Percentiles rank a stretch among this genome's conserved stretches.
These are phyloP conservation scores for Sporormia fimetaria DNA, from an alignment of 495 filamentous ascomycete genomes.

Conservation along the genomic window DNA sequence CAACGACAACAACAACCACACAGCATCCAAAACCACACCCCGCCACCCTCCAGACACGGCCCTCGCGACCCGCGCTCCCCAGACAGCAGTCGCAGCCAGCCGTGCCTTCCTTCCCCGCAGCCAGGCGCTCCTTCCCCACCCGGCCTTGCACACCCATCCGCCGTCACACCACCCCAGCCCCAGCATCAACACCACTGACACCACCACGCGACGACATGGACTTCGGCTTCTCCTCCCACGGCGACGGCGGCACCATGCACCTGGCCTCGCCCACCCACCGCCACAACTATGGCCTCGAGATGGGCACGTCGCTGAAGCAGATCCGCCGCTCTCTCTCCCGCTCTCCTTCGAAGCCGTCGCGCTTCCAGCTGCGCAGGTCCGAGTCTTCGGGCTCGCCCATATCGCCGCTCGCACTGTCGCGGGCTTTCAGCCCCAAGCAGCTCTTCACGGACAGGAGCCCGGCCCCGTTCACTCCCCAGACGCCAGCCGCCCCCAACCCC, in stretches of 20 bases:
- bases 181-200: conserved; percentile 2
- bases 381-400: conserved; percentile 35
- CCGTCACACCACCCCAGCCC: conserved; percentile 2
- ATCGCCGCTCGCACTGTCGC: conserved; percentile 29
- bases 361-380: conserved; percentile 50
- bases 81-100: too few relatives aligned
- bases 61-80: too few relatives aligned
- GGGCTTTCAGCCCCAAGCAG: conserved; percentile 19
- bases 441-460: not conserved
- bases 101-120: too few relatives aligned
- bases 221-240: conserved; percentile 32
- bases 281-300: conserved; percentile 66
- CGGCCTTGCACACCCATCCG: not conserved
- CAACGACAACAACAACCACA: too few relatives aligned
- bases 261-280: conserved; percentile 72
- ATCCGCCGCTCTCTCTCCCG: conserved; percentile 74
- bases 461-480: conserved; percentile 2
- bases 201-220: conserved; percentile 25
- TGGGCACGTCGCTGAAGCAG: conserved; percentile 62
- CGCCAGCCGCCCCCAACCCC: conserved; percentile 1
- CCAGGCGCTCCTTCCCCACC: too few relatives aligned
- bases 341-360: conserved; percentile 68
- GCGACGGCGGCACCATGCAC: conserved; percentile 61
- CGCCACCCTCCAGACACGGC: too few relatives aligned
- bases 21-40: too few relatives aligned